Conservation (phyloP, 192 early-diverging fungal genomes). For the Backusella liffmaniae region DNA sequence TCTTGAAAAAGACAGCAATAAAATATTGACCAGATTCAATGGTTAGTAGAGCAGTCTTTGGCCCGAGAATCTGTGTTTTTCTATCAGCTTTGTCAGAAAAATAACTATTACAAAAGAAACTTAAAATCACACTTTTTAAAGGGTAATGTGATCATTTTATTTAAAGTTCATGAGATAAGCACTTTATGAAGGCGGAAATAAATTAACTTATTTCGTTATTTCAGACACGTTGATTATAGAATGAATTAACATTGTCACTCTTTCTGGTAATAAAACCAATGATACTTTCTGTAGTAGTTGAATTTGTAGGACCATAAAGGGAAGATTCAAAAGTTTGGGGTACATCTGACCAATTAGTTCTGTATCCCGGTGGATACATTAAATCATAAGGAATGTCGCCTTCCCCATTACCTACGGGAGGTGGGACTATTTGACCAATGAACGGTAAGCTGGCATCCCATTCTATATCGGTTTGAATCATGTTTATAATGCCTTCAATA, state of each 20-base stretch:
- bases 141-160: neutral
- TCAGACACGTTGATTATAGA: neutral
- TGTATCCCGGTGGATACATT: neutral
- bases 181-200: neutral
- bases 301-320: neutral
- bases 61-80: too few relatives aligned
- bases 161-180: neutral
- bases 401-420: neutral
- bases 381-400: neutral
- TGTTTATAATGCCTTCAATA: constrained; percentile 11
- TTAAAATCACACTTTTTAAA: neutral
- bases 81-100: too few relatives aligned
- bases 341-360: neutral
- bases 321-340: constrained; percentile 5
- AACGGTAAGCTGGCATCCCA: constrained; percentile 3
- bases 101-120: neutral
- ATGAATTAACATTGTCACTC: neutral
- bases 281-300: neutral
- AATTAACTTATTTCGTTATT: neutral
- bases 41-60: too few relatives aligned
- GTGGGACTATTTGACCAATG: neutral
- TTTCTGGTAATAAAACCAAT: constrained; percentile 1
- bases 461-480: constrained; percentile 9
- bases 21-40: too few relatives aligned
- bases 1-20: too few relatives aligned